Evolutionary conservation across 2,329 filamentous ascomycete species (phyloP).

Genomic region (Aspergillus bombycis): DNA sequence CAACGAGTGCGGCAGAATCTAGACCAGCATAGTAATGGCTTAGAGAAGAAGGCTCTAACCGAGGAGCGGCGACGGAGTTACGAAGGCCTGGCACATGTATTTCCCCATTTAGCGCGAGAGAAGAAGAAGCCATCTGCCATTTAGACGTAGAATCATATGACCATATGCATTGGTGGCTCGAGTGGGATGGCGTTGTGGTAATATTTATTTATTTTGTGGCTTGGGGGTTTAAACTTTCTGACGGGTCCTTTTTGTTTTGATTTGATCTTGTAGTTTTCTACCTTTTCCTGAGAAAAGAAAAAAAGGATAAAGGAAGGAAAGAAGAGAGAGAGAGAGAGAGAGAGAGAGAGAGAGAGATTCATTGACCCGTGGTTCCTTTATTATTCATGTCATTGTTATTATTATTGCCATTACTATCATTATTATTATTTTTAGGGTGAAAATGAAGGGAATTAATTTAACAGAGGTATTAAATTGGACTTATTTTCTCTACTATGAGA

Average conservation of each 20-base stretch:
- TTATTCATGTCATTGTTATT: not conserved
- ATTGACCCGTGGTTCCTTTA: too few relatives aligned
- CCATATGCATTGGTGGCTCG: not conserved
- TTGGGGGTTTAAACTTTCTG: not conserved
- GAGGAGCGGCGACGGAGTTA: conserved; percentile 10
- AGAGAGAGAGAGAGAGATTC: not conserved
- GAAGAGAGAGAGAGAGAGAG: too few relatives aligned
- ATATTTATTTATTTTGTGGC: not conserved
- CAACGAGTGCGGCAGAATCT: conserved; percentile 41
- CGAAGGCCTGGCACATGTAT: conserved; percentile 38
- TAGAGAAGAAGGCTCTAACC: conserved; percentile 4
- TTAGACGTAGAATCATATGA: conserved; percentile 2
- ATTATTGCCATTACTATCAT: not conserved
- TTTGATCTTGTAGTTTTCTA: not conserved
- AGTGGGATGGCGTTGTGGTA: not conserved
- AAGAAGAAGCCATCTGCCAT: conserved; percentile 13
- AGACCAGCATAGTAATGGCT: conserved; percentile 17
- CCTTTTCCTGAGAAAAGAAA: not conserved
- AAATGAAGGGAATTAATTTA: not conserved
- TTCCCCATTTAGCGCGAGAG: conserved; percentile 35
- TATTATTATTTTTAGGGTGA: not conserved
- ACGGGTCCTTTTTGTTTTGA: not conserved
- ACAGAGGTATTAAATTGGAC: not conserved
- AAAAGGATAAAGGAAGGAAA: too few relatives aligned
- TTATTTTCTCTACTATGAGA: not conserved